A percentile compares a stretch with the other conserved stretches of the same genome.
These are phyloP conservation scores for Effrenium voratum DNA, from an alignment of 73 alveolate species.

Conservation along the genomic window DNA sequence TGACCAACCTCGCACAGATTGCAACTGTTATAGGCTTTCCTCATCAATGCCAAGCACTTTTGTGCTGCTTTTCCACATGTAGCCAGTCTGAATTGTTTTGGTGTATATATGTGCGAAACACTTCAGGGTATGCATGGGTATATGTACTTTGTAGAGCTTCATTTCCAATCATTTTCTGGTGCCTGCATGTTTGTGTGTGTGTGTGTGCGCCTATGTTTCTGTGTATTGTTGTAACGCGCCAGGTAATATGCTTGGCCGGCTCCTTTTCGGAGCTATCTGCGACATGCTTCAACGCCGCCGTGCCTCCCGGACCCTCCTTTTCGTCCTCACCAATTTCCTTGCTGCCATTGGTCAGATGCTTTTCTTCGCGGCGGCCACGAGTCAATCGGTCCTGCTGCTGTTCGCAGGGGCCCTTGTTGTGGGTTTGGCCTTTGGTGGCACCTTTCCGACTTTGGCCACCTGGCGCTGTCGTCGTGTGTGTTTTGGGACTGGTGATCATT, in stretches of 20 bases:
- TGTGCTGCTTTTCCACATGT: slow-evolving; percentile 45
- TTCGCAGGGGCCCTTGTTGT: slow-evolving; percentile 10
- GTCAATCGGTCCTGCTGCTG: slow-evolving; percentile 9
- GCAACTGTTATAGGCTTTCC: slow-evolving; percentile 65
- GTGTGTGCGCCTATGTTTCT: too few relatives aligned
- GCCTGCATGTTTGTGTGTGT: too few relatives aligned
- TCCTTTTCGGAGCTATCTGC: slow-evolving; percentile 36
- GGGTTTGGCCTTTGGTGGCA: slow-evolving; percentile 54
- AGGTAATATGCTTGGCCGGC: slow-evolving; percentile 83
- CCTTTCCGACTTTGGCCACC: slow-evolving; percentile 51
- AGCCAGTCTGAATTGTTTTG: too few relatives aligned
- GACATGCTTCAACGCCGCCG: slow-evolving; percentile 58
- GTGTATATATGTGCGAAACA: too few relatives aligned
- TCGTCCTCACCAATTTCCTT: not conserved
- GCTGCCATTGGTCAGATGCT: not conserved
- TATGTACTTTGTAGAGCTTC: too few relatives aligned
- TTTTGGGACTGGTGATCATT: not conserved
- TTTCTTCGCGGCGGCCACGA: slow-evolving; percentile 16
- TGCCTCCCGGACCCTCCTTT: slow-evolving; percentile 33
- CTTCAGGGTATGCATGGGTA: too few relatives aligned
- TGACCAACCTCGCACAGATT: slow-evolving; percentile 66
- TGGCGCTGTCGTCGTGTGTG: not conserved
- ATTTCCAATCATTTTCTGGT: too few relatives aligned
- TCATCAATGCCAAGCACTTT: slow-evolving; percentile 46
- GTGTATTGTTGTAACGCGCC: too few relatives aligned